Conservation (phyloP, 1,284 basidiomycete species). For the Fomes fomentarius region DNA sequence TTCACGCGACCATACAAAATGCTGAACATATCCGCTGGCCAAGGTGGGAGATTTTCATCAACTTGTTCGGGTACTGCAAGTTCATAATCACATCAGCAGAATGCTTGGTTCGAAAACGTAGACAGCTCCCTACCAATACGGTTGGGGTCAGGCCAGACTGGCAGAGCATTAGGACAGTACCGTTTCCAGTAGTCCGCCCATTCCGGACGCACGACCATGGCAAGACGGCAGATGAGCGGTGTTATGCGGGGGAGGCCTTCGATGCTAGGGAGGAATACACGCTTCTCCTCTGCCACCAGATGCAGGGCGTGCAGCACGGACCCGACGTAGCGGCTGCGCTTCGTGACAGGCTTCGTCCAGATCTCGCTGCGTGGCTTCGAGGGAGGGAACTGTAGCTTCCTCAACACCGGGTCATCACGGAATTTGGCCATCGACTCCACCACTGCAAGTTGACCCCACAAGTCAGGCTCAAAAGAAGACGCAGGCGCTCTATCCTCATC, state of each 20-base stretch:
- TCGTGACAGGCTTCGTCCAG: constrained; percentile 11
- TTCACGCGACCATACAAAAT: constrained; percentile 67
- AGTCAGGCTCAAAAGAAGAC: constrained; percentile 1
- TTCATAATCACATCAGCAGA: not conserved
- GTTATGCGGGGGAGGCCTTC: constrained; percentile 62
- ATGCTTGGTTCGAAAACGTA: no score
- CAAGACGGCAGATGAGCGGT: constrained; percentile 69
- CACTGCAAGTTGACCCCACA: constrained; percentile 40
- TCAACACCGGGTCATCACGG: constrained; percentile 60
- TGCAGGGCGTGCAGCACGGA: constrained; percentile 74
- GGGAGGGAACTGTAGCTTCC: constrained; percentile 45
- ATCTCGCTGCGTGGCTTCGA: not conserved
- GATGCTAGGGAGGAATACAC: constrained; percentile 57
- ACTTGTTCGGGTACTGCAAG: constrained; percentile 45
- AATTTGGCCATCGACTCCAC: constrained; percentile 48
- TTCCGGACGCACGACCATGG: constrained; percentile 66
- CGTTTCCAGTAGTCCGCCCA: constrained; percentile 92
- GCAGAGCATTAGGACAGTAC: constrained; percentile 62
- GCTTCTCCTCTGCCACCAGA: constrained; percentile 72
- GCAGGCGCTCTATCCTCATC: not conserved
- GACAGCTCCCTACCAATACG: constrained; percentile 43
- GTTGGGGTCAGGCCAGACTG: constrained; percentile 56
- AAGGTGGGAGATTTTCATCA: constrained; percentile 69
- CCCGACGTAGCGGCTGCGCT: constrained; percentile 48
- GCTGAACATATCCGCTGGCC: constrained; percentile 69